Conservation (phyloP, 2,329 filamentous ascomycete species). For the Aspergillus carbonarius region DNA sequence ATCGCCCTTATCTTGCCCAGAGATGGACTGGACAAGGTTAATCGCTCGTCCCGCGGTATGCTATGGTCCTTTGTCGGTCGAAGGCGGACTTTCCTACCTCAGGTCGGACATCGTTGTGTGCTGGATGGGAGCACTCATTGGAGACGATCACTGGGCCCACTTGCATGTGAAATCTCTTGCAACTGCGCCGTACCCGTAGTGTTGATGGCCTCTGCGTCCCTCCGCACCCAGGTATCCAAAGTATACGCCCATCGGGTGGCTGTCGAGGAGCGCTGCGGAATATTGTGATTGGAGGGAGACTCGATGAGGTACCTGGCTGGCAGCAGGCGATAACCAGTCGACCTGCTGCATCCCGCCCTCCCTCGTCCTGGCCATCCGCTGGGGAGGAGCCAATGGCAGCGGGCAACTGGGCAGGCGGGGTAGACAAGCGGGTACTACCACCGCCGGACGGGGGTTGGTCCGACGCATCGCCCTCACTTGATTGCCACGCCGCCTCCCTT, state of each 20-base stretch:
- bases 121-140: neutral
- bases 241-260: too few species aligned
- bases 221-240: neutral
- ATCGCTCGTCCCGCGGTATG: neutral
- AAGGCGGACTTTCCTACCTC: neutral
- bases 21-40: neutral
- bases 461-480: constrained; percentile 10
- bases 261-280: too few species aligned
- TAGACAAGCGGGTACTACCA: constrained; percentile 15
- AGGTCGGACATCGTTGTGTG: too few species aligned
- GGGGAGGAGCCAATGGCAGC: neutral
- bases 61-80: neutral
- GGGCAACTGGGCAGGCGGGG: neutral
- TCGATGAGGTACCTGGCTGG: neutral
- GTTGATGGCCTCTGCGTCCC: neutral
- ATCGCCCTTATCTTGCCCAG: neutral
- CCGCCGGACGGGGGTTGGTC: constrained; percentile 22
- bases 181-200: neutral
- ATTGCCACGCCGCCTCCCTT: constrained; percentile 9
- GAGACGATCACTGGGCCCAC: neutral
- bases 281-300: too few species aligned
- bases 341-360: neutral
- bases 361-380: neutral
- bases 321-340: neutral
- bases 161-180: neutral